Conservation (phyloP, 2,329 filamentous ascomycete species). For the Saccharata proteae region DNA sequence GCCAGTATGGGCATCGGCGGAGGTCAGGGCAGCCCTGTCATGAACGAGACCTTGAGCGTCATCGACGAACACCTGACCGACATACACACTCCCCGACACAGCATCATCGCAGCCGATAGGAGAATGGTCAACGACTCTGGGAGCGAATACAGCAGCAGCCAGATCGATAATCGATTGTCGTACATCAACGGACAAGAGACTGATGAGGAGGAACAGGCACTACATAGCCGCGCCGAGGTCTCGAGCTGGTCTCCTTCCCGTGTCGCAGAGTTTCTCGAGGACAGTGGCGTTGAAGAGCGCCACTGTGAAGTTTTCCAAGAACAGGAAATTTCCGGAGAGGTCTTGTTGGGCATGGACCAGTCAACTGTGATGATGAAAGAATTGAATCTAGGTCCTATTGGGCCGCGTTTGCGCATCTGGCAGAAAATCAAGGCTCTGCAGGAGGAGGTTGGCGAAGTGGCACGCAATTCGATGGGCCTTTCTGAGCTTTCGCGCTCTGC, state of each 20-base stretch:
- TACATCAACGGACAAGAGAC: constrained; percentile 93
- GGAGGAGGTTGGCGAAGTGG: constrained; percentile 53
- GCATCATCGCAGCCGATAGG: constrained; percentile 39
- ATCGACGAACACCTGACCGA: constrained; percentile 97
- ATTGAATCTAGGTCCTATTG: constrained; percentile 85
- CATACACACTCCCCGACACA: constrained; percentile 52
- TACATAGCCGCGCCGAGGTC: constrained; percentile 63
- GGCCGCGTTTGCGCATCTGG: constrained; percentile 83
- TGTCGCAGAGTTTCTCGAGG: constrained; percentile 82
- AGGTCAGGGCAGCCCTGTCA: constrained; percentile 56
- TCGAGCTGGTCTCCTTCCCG: constrained; percentile 66
- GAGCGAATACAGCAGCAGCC: constrained; percentile 79
- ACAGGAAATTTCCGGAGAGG: constrained; percentile 91
- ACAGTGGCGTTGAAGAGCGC: constrained; percentile 69
- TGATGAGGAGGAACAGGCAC: constrained; percentile 72
- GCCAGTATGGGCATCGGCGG: constrained; percentile 31
- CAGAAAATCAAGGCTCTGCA: constrained; percentile 90
- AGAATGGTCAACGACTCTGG: constrained; percentile 53
- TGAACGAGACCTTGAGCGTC: constrained; percentile 89
- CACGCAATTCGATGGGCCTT: constrained; percentile 2
- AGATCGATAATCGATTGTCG: constrained; percentile 63
- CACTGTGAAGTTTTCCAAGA: constrained; percentile 93
- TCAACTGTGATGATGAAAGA: constrained; percentile 91
- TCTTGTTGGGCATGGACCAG: constrained; percentile 88
- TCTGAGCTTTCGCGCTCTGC: neutral